These are phyloP conservation scores for Xylaria sp. DNA, from an alignment of 2,329 filamentous ascomycete species.

Conservation along the genomic window DNA sequence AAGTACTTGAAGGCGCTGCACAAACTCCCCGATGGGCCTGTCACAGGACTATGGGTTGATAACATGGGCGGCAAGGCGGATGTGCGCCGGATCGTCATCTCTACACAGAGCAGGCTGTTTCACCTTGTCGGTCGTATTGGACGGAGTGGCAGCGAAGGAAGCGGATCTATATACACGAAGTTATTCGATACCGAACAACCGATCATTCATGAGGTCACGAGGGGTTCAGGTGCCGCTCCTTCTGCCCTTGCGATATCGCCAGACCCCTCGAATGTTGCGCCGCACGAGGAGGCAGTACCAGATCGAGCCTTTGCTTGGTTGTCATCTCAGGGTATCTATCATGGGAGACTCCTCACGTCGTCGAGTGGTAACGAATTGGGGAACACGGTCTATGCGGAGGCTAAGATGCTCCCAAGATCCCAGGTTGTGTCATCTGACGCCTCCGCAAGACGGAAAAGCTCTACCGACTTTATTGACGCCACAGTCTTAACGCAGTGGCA, in stretches of 20 bases:
- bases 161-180: constrained; percentile 77
- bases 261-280: constrained; percentile 53
- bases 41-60: constrained; percentile 84
- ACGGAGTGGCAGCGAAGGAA: constrained; percentile 67
- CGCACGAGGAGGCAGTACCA: constrained; percentile 50
- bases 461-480: constrained; percentile 69
- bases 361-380: constrained; percentile 61
- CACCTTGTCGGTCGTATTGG: constrained; percentile 77
- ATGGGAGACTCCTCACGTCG: constrained; percentile 68
- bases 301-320: constrained; percentile 89
- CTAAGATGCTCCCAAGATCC: constrained; percentile 69
- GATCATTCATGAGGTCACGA: constrained; percentile 64
- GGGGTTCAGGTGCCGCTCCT: constrained; percentile 52
- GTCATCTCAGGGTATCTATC: constrained; percentile 76
- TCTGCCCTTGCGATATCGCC: constrained; percentile 73
- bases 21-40: constrained; percentile 72
- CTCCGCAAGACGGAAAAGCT: constrained; percentile 54
- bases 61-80: constrained; percentile 63
- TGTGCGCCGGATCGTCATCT: constrained; percentile 69
- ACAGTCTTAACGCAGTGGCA: constrained; percentile 93
- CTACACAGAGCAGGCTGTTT: constrained; percentile 70
- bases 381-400: constrained; percentile 68
- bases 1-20: constrained; percentile 83
- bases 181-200: constrained; percentile 86
- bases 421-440: constrained; percentile 66